Base-by-base conservation (phyloP, 2,329 filamentous ascomycete species). In the Cryphonectria naterciae region DNA sequence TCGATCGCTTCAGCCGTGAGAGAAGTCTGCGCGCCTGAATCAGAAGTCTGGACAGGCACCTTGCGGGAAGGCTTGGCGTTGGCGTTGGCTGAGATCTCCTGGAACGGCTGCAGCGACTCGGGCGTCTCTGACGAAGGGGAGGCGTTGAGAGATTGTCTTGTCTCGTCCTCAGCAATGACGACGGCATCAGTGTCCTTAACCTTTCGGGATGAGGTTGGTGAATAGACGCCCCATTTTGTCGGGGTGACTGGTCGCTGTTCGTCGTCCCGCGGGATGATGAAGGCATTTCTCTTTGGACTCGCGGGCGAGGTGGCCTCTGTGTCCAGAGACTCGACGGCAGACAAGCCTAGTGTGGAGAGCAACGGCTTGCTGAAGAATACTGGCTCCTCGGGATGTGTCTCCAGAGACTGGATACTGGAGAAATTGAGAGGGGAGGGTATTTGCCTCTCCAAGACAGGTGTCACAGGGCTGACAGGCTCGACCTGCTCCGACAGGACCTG, bases 1-100 rank as follows among this genome's bases (percentile, higher is more conserved):
- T 97, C 94, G 74, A 97, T 93, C 69, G 92, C 90, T 65, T 92
- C 88, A 0, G 93, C 88, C n/a, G 94, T 97, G 41, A 98, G 84
- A 54, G 91, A 86, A 35, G 95, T 98, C 81, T 98, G 95, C 19
- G 92, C 92, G 68, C 91, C 88, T 74, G 92, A 91, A 76, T 97
- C 93, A 28, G 85, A 83, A 72, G 86, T 91, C 68, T 82, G 79
- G 56, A 82, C 73, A 32, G 78, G 67, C 32, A 74, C 76, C 76
- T 83, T 86, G 70, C 82, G 84, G 8, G 74, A 65, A 35, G 81
- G 76, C 28, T 81, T 82, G 67, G 80, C 76, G 71, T 79, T 81
- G 3, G 84, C 80, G 76, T 92, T 92, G 68, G 83, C 82, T n/a
- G 90, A 89, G 17, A 92, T 84, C 75, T 91, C 88, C 77, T 84